phyloP scores from a whole-genome alignment of 148 eudicot species.

The Chenopodium album region DNA sequence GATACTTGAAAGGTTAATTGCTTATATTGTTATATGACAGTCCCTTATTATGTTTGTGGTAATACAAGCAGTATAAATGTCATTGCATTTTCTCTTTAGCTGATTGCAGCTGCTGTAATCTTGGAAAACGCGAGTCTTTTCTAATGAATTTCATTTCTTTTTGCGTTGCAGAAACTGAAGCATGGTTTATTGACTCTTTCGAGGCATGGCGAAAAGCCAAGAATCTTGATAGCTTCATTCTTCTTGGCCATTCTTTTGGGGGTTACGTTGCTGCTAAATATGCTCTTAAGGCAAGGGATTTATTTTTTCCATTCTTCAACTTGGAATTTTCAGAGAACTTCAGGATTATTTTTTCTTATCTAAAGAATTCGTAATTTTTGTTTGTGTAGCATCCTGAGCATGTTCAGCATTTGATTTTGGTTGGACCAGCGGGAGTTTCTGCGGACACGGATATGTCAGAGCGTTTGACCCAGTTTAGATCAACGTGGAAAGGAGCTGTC shows the following conservation, averaged over 20 bases:
- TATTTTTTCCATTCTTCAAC: conserved; percentile 8
- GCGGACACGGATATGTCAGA: conserved; percentile 71
- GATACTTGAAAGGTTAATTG: neutral
- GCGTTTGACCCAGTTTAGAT: conserved; percentile 53
- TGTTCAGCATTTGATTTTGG: conserved; percentile 84
- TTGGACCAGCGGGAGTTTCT: conserved; percentile 85
- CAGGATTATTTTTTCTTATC: neutral
- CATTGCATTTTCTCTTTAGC: neutral
- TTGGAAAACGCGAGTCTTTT: neutral
- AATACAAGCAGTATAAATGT: neutral
- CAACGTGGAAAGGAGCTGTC: conserved; percentile 94
- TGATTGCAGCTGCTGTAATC: neutral
- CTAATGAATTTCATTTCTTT: neutral
- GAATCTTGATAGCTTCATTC: conserved; percentile 69
- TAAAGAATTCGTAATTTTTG: conserved; percentile 7
- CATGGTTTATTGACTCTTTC: conserved; percentile 90
- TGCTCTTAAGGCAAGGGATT: conserved; percentile 66
- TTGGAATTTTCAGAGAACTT: conserved; percentile 1
- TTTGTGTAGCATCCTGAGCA: conserved; percentile 83
- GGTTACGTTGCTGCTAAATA: conserved; percentile 95
- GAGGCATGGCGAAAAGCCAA: conserved; percentile 97
- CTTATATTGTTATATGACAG: neutral
- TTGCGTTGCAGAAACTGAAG: conserved; percentile 81
- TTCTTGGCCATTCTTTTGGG: conserved; percentile 97
- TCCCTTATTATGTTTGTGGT: too few relatives aligned